phyloP scores from a whole-genome alignment of 1,139 yeast species.

The Diutina mesorugosa region DNA sequence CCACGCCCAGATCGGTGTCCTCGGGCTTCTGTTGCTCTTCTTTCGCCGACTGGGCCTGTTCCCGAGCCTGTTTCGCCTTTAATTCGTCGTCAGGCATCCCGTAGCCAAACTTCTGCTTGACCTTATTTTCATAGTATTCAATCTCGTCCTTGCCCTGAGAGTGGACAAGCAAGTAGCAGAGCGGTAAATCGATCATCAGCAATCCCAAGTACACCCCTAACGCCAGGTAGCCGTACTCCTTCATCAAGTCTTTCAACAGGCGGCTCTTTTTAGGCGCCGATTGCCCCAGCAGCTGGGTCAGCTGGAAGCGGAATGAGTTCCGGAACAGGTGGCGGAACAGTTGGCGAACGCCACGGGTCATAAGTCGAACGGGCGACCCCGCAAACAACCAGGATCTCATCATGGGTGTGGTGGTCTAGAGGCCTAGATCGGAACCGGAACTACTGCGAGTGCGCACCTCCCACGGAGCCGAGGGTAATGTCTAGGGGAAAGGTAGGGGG shows the following conservation, averaged over 20 bases:
- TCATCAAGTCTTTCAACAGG: conserved; percentile 58
- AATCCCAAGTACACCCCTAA: conserved; percentile 71
- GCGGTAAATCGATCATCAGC: conserved; percentile 64
- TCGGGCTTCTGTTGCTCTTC: neutral
- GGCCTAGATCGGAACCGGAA: too few species aligned
- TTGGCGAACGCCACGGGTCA: neutral
- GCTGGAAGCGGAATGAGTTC: neutral
- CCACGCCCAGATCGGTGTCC: conserved; percentile 8
- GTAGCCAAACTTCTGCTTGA: conserved; percentile 46
- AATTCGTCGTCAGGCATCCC: conserved; percentile 33
- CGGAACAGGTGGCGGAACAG: neutral
- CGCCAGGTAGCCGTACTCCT: conserved; percentile 87
- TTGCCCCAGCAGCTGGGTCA: neutral
- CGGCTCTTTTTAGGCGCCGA: conserved; percentile 14
- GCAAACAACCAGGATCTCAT: neutral
- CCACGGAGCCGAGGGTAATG: too few species aligned
- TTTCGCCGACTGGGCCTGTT: conserved; percentile 9
- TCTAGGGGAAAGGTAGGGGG: too few species aligned
- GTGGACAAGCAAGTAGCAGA: conserved; percentile 74
- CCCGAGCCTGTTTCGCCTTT: conserved; percentile 14
- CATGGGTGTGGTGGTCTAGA: neutral
- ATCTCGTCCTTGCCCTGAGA: conserved; percentile 76
- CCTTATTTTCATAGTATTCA: conserved; percentile 47
- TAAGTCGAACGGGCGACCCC: neutral
- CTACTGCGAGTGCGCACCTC: neutral